Base-by-base conservation (phyloP, 2,329 filamentous ascomycete genomes). In the Talaromyces marneffei region DNA sequence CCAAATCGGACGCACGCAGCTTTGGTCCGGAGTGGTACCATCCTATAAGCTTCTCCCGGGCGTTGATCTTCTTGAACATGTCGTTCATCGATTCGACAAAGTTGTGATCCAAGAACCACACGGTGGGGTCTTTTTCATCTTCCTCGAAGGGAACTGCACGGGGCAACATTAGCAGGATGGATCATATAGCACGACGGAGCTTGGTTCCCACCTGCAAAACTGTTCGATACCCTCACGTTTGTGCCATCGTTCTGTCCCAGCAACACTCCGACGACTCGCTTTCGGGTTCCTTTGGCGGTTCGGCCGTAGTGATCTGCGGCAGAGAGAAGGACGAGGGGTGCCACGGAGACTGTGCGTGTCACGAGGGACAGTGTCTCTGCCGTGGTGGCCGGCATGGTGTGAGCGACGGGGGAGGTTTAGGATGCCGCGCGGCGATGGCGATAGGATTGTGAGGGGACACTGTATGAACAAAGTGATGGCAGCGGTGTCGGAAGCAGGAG, bases 61-160 rank as follows among this genome's bases (percentile, higher is more conserved):
- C 94, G 81, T 99, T 99, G 83, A 99, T 92, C 81, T 97, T 97
- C 83, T 99, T 99, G 85, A 99, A 99, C 94, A 99, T 99, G 78
- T 97, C 94, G 80, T 94, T 96, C 94, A 99, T 99, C 69, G 89
- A 91, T 79, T 99, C 94, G 77, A 99, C 90, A 73, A 97, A 99
- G 84, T 97, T 97, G 84, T 99, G 94, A 77, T 99, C 94, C 66
- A 99, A 80, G 76, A 97, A 99, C 94, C 94, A 99, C 74, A 99
- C 94, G 37, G 93, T 95, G 3, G 93, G 93, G 75, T 99, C 92
- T 79, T 96, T 96, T 72, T 97, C 94, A 76, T 99, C 94, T 80
- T 99, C 94, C 78, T 99, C 94, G 73, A 99, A 99, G 0, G 94
- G 94, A 50, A 97, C 94, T 96, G 3, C 7, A 33, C 10, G 18